These are phyloP conservation scores for Metschnikowia drakensbergensis DNA, from an alignment of 805 yeast species.

Conservation along the genomic window DNA sequence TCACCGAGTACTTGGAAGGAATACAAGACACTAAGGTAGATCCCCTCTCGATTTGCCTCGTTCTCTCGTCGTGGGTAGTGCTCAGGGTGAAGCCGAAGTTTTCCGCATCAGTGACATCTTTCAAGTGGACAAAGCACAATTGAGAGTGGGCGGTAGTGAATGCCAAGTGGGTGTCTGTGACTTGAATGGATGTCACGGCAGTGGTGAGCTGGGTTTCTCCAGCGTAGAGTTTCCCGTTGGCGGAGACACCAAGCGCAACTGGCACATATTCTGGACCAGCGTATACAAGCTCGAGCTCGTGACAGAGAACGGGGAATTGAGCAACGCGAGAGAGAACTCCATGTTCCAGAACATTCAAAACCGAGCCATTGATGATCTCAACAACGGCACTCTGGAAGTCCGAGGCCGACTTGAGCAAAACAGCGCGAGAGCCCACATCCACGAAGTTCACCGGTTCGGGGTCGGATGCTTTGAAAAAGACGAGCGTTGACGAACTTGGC, in stretches of 20 bases:
- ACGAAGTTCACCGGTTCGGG: constrained; percentile 10
- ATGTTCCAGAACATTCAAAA: constrained; percentile 37
- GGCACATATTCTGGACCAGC: constrained; percentile 18
- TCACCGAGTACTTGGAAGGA: constrained; percentile 78
- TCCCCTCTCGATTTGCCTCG: constrained; percentile 87
- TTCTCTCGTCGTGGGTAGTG: constrained; percentile 63
- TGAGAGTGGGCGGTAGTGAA: constrained; percentile 88
- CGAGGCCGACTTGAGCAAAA: constrained; percentile 52
- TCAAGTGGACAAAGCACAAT: constrained; percentile 75
- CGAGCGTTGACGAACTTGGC: constrained; percentile 46
- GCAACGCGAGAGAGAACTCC: constrained; percentile 34
- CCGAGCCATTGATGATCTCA: constrained; percentile 62
- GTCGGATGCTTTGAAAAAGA: constrained; percentile 47
- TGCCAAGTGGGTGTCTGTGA: constrained; percentile 67
- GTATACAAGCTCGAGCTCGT: constrained; percentile 46
- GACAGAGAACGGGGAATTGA: constrained; percentile 68
- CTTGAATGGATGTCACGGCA: constrained; percentile 77
- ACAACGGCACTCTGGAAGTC: constrained; percentile 51
- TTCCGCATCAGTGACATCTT: constrained; percentile 33
- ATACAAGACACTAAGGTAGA: constrained; percentile 76
- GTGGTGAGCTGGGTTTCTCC: constrained; percentile 56
- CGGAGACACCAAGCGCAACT: constrained; percentile 67
- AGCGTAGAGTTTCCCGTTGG: constrained; percentile 70
- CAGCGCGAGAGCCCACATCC: constrained; percentile 38
- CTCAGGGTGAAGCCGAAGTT: constrained; percentile 28